Evolutionary conservation across 208 protist species (phyloP), one percentile per base, ranked within the genome.

Genomic region (Entamoeba nuttalli): DNA sequence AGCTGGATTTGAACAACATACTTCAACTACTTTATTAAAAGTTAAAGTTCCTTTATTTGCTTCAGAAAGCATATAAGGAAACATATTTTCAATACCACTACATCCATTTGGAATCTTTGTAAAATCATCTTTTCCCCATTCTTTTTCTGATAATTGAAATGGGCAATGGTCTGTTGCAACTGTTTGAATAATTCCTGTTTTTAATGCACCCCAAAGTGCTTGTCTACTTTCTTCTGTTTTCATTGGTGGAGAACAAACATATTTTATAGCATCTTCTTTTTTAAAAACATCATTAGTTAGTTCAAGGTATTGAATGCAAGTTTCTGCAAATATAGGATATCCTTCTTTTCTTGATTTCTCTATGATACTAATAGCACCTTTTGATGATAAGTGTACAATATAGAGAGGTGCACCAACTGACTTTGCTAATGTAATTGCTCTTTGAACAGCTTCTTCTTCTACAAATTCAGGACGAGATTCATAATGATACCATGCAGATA

Each of bases 401-500:
- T 93, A 71, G 3, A 95, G 19, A 30, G 94, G 94, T 11, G 41
- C n/a, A 14, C 50, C 21, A 14, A 35, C 3, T 5, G 4, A 51
- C 5, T 71, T 30, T 51, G 94, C 94, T 51, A 73, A 17, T 0
- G 41, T 4, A 17, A 44, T 11, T 25, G 52, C 52, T 35, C 52
- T 3, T n/a, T 69, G 17, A 35, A 51, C 52, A 30, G 94, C 94
- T n/a, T 95, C 94, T 19, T 25, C n/a, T 17, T 94, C 69, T 21
- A 52, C 53, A 52, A 97, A 96, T 14, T 96, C 97, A 35, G 97
- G 97, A 53, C 97, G 84, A 19, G 95, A 97, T n/a, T 97, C 4
- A 52, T 95, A 53, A 62, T 98, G 97, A 19, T 97, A 97, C 73
- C 98, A 97, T 17, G 97, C 97, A 14, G 97, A 97, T 9, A 95